Conservation (phyloP, 2,329 filamentous ascomycete genomes). For the Aspergillus thermomutatus region DNA sequence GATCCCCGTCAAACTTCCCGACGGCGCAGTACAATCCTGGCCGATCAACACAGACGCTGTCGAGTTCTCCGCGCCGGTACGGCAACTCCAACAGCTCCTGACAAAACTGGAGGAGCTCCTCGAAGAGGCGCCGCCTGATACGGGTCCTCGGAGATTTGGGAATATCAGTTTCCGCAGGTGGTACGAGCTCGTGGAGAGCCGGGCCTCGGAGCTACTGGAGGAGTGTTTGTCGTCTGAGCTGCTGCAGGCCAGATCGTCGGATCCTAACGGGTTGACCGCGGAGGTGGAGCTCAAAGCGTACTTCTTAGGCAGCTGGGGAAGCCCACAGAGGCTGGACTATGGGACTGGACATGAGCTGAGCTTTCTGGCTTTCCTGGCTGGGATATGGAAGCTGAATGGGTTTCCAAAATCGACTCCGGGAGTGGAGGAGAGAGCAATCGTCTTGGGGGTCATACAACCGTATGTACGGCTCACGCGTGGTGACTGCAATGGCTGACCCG, state of each 20-base stretch:
- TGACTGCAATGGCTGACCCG: not conserved
- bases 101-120: conserved; percentile 63
- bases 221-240: conserved; percentile 54
- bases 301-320: conserved; percentile 82
- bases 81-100: conserved; percentile 64
- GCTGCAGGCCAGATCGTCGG: conserved; percentile 30
- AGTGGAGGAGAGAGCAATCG: conserved; percentile 71
- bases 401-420: conserved; percentile 59
- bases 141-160: conserved; percentile 83
- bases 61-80: conserved; percentile 56
- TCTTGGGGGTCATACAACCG: conserved; percentile 78
- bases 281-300: conserved; percentile 72
- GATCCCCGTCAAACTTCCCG: conserved; percentile 61
- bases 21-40: conserved; percentile 50
- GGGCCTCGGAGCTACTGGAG: conserved; percentile 54
- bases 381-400: conserved; percentile 83
- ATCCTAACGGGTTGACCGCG: conserved; percentile 43
- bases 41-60: conserved; percentile 38
- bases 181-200: conserved; percentile 66
- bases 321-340: conserved; percentile 84
- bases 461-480: conserved; percentile 46
- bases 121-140: conserved; percentile 76
- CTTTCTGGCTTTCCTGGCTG: conserved; percentile 86
- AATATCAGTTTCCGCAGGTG: conserved; percentile 88
- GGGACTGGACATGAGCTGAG: conserved; percentile 95